Conservation (phyloP, 768 basidiomycete genomes). For the Kwoniella newhampshirensis region DNA sequence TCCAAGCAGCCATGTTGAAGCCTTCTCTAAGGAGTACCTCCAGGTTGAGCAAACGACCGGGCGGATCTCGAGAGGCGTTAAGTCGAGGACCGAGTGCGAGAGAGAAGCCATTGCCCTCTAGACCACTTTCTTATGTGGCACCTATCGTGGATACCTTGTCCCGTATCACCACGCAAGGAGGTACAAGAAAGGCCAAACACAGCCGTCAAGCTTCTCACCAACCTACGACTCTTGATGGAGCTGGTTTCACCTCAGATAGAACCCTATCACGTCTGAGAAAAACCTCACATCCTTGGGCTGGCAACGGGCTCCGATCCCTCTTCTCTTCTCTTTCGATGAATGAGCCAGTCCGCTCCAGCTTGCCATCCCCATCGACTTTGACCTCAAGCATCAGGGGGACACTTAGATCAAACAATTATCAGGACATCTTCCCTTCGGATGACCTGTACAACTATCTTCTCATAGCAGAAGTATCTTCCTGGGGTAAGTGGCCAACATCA, state of each 20-base stretch:
- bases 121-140: slow-evolving; percentile 28
- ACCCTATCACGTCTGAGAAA: neutral
- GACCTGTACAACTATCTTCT: slow-evolving; percentile 28
- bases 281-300: neutral
- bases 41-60: slow-evolving; percentile 5
- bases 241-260: neutral
- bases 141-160: slow-evolving; percentile 13
- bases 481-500: slow-evolving; percentile 28
- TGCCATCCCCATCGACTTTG: too few species aligned
- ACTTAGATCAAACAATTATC: neutral
- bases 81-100: neutral
- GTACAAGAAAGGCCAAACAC: neutral
- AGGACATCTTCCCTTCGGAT: slow-evolving; percentile 24
- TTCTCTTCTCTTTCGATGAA: slow-evolving; percentile 25
- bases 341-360: neutral
- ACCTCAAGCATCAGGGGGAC: too few species aligned
- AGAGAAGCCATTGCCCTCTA: slow-evolving; percentile 41
- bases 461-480: slow-evolving; percentile 17
- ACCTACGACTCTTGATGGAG: neutral
- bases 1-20: slow-evolving; percentile 34
- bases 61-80: neutral
- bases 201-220: slow-evolving; percentile 9
- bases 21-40: slow-evolving; percentile 29
- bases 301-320: slow-evolving; percentile 19
- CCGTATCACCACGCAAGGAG: neutral